Evolutionary conservation across 176 grass and related monocot species (phyloP).

Genomic region (Thalia dealbata): DNA sequence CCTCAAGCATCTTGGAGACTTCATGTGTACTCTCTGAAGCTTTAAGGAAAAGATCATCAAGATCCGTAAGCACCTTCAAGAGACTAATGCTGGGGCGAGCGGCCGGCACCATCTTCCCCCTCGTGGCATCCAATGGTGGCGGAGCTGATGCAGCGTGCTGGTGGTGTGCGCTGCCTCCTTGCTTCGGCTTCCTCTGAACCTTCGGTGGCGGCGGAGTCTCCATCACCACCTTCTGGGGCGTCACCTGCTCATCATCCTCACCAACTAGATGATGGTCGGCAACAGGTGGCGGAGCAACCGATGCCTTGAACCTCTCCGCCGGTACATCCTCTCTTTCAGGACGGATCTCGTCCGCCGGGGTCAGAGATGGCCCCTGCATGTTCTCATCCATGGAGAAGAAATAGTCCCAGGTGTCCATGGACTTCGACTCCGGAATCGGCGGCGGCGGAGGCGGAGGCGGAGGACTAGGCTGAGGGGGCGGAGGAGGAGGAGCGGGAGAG

Average conservation of each 20-base stretch:
- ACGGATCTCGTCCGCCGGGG: constrained; percentile 36
- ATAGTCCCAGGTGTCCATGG: constrained; percentile 66
- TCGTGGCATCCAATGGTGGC: constrained; percentile 30
- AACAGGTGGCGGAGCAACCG: constrained; percentile 16
- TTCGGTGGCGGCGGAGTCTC: constrained; percentile 33
- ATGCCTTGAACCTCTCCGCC: constrained; percentile 36
- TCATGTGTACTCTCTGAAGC: constrained; percentile 69
- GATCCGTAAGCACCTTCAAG: constrained; percentile 49
- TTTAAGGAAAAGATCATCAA: constrained; percentile 74
- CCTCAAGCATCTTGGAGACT: constrained; percentile 84
- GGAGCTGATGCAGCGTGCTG: constrained; percentile 75
- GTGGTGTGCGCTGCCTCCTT: constrained; percentile 53
- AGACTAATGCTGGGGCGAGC: constrained; percentile 43
- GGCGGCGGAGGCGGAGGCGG: constrained; percentile 26
- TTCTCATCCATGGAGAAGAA: constrained; percentile 86
- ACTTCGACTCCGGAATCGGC: constrained; percentile 27
- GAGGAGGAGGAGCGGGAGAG: constrained; percentile 26
- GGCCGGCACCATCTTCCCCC: constrained; percentile 40
- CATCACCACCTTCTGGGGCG: constrained; percentile 40
- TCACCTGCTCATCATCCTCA: constrained; percentile 45
- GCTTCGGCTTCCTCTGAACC: constrained; percentile 47
- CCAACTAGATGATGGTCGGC: constrained; percentile 2
- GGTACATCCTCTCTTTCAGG: constrained; percentile 30
- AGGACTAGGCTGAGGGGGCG: constrained; percentile 8
- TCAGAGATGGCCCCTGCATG: constrained; percentile 53